phyloP scores from a whole-genome alignment of 352 stramenopile species.

The Phytophthora aleatoria region DNA sequence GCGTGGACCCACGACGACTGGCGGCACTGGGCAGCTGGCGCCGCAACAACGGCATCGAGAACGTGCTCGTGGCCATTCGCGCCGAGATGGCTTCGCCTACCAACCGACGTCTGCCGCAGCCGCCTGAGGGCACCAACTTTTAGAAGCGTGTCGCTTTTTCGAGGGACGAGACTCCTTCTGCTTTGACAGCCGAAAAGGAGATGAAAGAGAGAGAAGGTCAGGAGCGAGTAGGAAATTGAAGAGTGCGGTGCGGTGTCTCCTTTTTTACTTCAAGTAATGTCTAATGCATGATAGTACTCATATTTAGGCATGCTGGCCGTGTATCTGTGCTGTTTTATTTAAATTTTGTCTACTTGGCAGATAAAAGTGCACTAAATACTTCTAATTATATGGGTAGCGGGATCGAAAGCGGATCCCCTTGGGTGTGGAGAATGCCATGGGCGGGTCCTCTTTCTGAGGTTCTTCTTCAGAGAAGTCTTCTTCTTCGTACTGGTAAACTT shows the following conservation, averaged over 20 bases:
- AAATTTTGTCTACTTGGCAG: too few relatives aligned
- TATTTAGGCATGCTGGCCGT: slow-evolving; percentile 9
- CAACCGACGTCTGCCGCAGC: slow-evolving; percentile 91
- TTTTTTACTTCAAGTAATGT: slow-evolving; percentile 33
- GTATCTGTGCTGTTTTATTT: neutral
- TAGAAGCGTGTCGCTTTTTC: slow-evolving; percentile 53
- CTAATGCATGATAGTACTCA: slow-evolving; percentile 43
- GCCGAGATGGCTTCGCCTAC: slow-evolving; percentile 89
- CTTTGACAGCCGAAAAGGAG: slow-evolving; percentile 12
- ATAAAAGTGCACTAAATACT: slow-evolving; percentile 27
- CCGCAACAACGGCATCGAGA: slow-evolving; percentile 91
- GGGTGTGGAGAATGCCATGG: slow-evolving; percentile 26
- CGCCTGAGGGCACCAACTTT: slow-evolving; percentile 91
- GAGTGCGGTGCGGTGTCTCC: slow-evolving; percentile 9
- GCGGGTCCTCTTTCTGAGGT: slow-evolving; percentile 29
- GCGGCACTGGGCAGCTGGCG: slow-evolving; percentile 78
- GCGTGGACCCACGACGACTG: slow-evolving; percentile 81
- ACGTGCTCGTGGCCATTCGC: slow-evolving; percentile 88
- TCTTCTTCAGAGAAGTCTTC: slow-evolving; percentile 28
- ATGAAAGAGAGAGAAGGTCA: slow-evolving; percentile 5
- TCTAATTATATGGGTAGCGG: slow-evolving; percentile 28
- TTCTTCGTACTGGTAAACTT: slow-evolving; percentile 18
- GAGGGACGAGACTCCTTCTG: slow-evolving; percentile 9
- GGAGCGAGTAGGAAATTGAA: slow-evolving; percentile 1
- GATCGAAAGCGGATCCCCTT: slow-evolving; percentile 31